Base-by-base conservation (phyloP, 768 basidiomycete genomes). In the Kwoniella sp. region DNA sequence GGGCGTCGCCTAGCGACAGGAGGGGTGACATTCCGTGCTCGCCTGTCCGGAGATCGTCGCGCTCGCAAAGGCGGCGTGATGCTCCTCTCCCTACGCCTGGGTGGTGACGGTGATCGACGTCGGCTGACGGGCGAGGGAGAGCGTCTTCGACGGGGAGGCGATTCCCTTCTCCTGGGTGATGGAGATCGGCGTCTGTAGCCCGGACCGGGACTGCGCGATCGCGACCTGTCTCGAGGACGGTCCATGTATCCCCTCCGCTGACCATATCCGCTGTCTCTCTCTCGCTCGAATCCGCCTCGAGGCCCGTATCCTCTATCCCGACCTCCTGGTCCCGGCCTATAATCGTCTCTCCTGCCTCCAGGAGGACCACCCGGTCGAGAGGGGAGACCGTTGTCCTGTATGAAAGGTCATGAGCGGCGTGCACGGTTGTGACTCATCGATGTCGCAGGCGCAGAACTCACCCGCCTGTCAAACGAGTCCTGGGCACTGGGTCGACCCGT, bases 391-490 rank as follows among this genome's bases (percentile, higher is more conserved):
- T 50, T 40, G 44, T 60, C 50, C 45, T 51, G 26, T n/a, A n/a
- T 44, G 43, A 43, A 29, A 36, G 10, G 11, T 15, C 45, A n/a
- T n/a, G 27, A 29, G 14, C 9, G 10, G 27, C 20, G 11, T 32
- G 20, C 20, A 31, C 42, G 5, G 11, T 32, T 32, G 9, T 8
- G 8, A 8, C 31, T 32, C 31, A 32, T 32, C 8, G 31, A 32
- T 32, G 31, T 8, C 15, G 31, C 31, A n/a, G n/a, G n/a, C n/a
- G n/a, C 27, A n/a, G 9, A 26, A 27, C 53, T 56, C 44, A 50
- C 47, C 17, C 53, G 39, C 15, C 51, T 27, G 28, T 59, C 56
- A 28, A 60, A 63, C 14, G 65, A 62, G 36, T 65, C 60, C 15
- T 52, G 37, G 17, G 63, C 57, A 19, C 32, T 20, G 3, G 52